phyloP scores from a whole-genome alignment of 1,139 yeast species.

The Pichia inconspicua region DNA sequence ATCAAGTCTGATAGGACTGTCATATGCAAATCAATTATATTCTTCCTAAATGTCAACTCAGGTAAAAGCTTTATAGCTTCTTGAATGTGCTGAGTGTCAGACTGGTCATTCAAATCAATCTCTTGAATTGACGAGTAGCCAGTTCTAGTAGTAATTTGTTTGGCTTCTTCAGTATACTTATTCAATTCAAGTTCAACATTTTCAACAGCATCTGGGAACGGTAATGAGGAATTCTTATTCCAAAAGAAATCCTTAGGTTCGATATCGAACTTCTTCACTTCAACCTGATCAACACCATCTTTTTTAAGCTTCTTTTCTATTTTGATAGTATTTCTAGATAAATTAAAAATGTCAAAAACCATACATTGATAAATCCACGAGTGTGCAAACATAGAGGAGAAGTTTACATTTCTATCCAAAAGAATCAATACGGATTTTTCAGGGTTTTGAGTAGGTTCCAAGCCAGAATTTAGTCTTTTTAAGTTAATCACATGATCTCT shows the following conservation, averaged over 20 bases:
- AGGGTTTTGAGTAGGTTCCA: slow-evolving; percentile 20
- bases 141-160: slow-evolving; percentile 71
- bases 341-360: slow-evolving; percentile 83
- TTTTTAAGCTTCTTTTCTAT: slow-evolving; percentile 28
- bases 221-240: slow-evolving; percentile 73
- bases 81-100: slow-evolving; percentile 71
- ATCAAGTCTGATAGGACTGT: slow-evolving; percentile 81
- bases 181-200: slow-evolving; percentile 81
- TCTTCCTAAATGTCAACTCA: slow-evolving; percentile 80
- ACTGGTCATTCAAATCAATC: slow-evolving; percentile 53
- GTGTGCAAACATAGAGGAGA: slow-evolving; percentile 90
- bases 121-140: slow-evolving; percentile 67
- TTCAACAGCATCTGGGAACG: slow-evolving; percentile 97
- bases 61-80: slow-evolving; percentile 91
- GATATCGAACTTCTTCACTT: slow-evolving; percentile 62
- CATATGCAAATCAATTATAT: slow-evolving; percentile 93
- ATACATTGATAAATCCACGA: slow-evolving; percentile 97
- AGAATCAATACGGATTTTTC: slow-evolving; percentile 73
- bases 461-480: slow-evolving; percentile 26
- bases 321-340: slow-evolving; percentile 72
- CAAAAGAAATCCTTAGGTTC: slow-evolving; percentile 94
- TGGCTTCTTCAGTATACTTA: slow-evolving; percentile 78
- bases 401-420: slow-evolving; percentile 81
- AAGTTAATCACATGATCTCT: slow-evolving; percentile 80
- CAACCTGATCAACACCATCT: slow-evolving; percentile 29